Conservation (phyloP, 495 filamentous ascomycete genomes). For the Penicillium antarcticum region DNA sequence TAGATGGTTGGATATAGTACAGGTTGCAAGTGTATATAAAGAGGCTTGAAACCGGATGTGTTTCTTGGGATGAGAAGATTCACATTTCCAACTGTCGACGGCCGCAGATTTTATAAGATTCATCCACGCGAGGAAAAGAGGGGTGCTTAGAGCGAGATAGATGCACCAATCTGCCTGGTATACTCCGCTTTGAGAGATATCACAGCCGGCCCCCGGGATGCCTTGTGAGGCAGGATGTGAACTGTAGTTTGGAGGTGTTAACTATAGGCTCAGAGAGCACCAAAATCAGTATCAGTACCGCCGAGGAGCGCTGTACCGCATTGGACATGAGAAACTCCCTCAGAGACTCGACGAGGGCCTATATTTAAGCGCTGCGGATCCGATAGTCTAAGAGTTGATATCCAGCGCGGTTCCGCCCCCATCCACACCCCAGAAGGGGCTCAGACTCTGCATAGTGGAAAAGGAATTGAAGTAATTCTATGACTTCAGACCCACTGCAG, state of each 20-base stretch:
- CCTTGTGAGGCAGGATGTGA: slow-evolving; percentile 38
- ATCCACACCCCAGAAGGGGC: slow-evolving; percentile 17
- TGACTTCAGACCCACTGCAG: slow-evolving; percentile 1
- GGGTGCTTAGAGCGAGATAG: slow-evolving; percentile 15
- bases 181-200: slow-evolving; percentile 24
- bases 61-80: neutral
- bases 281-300: slow-evolving; percentile 29
- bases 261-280: slow-evolving; percentile 41
- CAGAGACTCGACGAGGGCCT: slow-evolving; percentile 35
- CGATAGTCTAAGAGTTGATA: slow-evolving; percentile 21
- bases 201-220: slow-evolving; percentile 28
- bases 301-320: slow-evolving; percentile 36
- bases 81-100: neutral
- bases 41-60: neutral
- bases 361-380: slow-evolving; percentile 39
- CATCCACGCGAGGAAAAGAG: slow-evolving; percentile 3
- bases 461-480: slow-evolving; percentile 9
- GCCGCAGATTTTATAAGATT: slow-evolving; percentile 7
- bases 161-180: slow-evolving; percentile 13
- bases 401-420: slow-evolving; percentile 21
- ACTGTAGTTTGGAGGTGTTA: slow-evolving; percentile 23
- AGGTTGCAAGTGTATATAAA: neutral
- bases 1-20: neutral
- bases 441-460: slow-evolving; percentile 25
- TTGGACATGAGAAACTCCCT: slow-evolving; percentile 22